Evolutionary conservation across 805 yeast genomes (phyloP), one percentile per base, ranked within the genome.

Genomic region (Komagataella pseudopastoris): DNA sequence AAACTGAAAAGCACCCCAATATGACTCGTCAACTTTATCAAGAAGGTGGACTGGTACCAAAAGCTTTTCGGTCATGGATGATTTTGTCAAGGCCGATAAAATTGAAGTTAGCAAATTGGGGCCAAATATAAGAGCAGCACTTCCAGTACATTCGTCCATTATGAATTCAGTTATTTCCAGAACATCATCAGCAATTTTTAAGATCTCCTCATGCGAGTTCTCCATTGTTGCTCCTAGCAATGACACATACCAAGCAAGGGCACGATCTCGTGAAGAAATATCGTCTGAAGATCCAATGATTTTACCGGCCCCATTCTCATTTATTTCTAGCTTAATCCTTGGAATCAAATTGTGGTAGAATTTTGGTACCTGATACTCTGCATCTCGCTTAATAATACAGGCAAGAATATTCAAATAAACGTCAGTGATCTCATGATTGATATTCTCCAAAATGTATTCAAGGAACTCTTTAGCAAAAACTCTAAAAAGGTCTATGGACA

Each of bases 1-100:
- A 57, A 81, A 78, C 56, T 83, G 88, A 53, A 77, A 74, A 0
- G 80, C 88, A 48, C 95, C 95, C 95, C 95, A 86, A 53, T 82
- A 75, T 20, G 71, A 71, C 49, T 74, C 80, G 45, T 65, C 66
- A 8, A 75, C 54, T 14, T 65, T 61, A 3, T 56, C 53, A 3
- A 64, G 54, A 56, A 74, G 74, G 7, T 60, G 71, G 45, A 80
- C 76, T 49, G 78, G 71, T 52, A 77, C 74, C 51, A 80, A 66
- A 48, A 82, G 69, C 52, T 72, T 71, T 56, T 85, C 89, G 17
- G 66, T 62, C 2, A 85, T 60, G 54, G 82, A 78, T 8, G 83
- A 75, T 48, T 78, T 76, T 0, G 91, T 77, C 7, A 84, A 64
- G 1, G 88, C 72, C 53, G 79, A 76, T 36, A 91, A 67, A 2